A percentile compares a stretch with the other conserved stretches of the same genome.
Evolutionary conservation across 352 stramenopile genomes (phyloP).

Genomic region (Pythium pyrilobum): DNA sequence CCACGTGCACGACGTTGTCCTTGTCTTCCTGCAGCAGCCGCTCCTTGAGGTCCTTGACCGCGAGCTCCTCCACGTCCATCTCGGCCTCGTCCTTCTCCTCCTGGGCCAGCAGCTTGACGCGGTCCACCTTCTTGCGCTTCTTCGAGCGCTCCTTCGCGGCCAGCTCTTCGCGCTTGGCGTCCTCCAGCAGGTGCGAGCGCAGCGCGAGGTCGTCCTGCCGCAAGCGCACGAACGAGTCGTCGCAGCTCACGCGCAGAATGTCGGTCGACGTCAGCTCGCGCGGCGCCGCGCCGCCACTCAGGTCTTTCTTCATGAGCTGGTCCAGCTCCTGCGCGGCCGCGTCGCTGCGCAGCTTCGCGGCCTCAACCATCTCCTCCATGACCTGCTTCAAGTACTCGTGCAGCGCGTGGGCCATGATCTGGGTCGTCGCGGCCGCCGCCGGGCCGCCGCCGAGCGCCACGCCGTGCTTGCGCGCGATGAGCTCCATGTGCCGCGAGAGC

Average conservation of each 20-base stretch:
- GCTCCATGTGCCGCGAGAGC: constrained; percentile 52
- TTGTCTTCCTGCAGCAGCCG: constrained; percentile 75
- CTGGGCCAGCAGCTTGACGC: constrained; percentile 56
- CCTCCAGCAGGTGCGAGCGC: constrained; percentile 58
- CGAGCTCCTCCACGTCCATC: constrained; percentile 82
- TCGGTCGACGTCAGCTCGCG: constrained; percentile 70
- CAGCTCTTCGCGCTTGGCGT: constrained; percentile 71
- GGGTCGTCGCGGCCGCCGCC: constrained; percentile 30
- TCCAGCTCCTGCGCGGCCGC: constrained; percentile 40
- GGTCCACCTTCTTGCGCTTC: constrained; percentile 85
- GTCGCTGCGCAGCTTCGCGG: constrained; percentile 72
- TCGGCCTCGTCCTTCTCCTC: constrained; percentile 83
- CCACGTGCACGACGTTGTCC: constrained; percentile 55
- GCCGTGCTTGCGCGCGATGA: constrained; percentile 37
- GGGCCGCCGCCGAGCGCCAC: constrained; percentile 35
- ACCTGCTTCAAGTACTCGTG: constrained; percentile 85
- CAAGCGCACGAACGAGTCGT: constrained; percentile 68
- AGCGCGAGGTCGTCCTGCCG: constrained; percentile 61
- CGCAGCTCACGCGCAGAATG: constrained; percentile 79
- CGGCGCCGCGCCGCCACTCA: constrained; percentile 13
- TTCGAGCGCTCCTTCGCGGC: constrained; percentile 75
- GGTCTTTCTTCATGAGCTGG: constrained; percentile 37
- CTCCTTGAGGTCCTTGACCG: constrained; percentile 79
- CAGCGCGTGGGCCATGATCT: constrained; percentile 82
- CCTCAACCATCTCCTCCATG: constrained; percentile 82